Conservation (phyloP, 1,284 basidiomycete genomes). For the Marasmius tenuissimus region DNA sequence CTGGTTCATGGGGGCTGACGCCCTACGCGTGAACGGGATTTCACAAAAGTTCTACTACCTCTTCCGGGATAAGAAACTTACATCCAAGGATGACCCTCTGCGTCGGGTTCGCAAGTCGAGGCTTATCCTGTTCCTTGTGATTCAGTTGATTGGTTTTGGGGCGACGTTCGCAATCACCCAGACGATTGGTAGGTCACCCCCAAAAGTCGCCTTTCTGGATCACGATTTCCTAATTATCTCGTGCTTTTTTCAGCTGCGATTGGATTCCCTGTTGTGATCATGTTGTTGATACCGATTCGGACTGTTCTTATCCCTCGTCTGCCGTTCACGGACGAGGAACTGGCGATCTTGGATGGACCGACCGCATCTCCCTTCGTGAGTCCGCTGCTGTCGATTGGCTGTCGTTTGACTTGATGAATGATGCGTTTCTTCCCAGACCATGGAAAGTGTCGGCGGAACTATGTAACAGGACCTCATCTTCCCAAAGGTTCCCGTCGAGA, state of each 20-base stretch:
- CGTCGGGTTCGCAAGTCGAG: slow-evolving; percentile 72
- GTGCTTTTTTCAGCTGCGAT: slow-evolving; percentile 65
- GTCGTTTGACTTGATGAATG: background rate
- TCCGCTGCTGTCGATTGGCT: slow-evolving; percentile 21
- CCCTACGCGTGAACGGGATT: slow-evolving; percentile 82
- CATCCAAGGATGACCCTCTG: slow-evolving; percentile 68
- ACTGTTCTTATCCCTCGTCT: slow-evolving; percentile 73
- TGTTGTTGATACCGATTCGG: slow-evolving; percentile 84
- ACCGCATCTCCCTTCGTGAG: slow-evolving; percentile 83
- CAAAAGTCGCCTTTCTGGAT: background rate
- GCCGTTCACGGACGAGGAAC: slow-evolving; percentile 80
- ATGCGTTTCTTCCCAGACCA: slow-evolving; percentile 37
- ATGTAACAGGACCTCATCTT: slow-evolving; percentile 18
- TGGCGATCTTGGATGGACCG: slow-evolving; percentile 85
- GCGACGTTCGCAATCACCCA: slow-evolving; percentile 92
- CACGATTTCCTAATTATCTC: background rate
- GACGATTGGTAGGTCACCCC: slow-evolving; percentile 67
- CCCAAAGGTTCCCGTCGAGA: background rate
- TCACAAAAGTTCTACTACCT: slow-evolving; percentile 84
- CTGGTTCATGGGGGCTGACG: slow-evolving; percentile 91
- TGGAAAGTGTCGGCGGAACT: slow-evolving; percentile 57
- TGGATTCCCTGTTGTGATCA: slow-evolving; percentile 90
- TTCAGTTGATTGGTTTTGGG: slow-evolving; percentile 87
- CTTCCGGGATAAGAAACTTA: slow-evolving; percentile 70
- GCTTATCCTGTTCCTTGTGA: slow-evolving; percentile 74